Base-by-base conservation (phyloP, 257 asterid species). In the Solanum clarkiae region DNA sequence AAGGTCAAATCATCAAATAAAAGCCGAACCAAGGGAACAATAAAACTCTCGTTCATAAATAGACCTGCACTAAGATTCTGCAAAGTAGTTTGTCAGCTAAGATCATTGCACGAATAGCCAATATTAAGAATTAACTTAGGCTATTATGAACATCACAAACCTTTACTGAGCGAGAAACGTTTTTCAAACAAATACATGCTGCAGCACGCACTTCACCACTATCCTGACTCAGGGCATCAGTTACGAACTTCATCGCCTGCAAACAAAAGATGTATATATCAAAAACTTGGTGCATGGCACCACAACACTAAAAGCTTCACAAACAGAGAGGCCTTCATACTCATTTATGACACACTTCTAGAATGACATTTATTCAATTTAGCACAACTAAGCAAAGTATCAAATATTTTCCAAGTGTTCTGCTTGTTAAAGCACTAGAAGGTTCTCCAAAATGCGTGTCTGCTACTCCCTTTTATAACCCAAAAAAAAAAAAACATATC, bases 21-120 rank as follows among this genome's bases (percentile, higher is more conserved):
- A 90, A 94, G 98, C 88, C 90, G 94, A 84, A 95, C 92, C 93
- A 96, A 87, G 82, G 95, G 94, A 90, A 68, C 84, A 69, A 91
- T 86, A 57, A 94, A 86, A 36, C 88, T 57, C 84, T 93, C 96
- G n/a, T 89, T 90, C 93, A 93, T 90, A 87, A 95, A 96, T 55
- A 86, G 86, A 86, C 97, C 98, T 92, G 97, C 97, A 91, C 98
- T 94, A 88, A 93, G 89, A 92, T 86, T 94, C 99, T 96, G 95
- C 85, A 87, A 44, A 36, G 81, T 63, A 84, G 65, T 84, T 80
- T 72, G 68, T 91, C 84, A 93, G 94, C 86, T 53, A 84, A 79
- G 71, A 70, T 60, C 82, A 69, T 51, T 84, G 80, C 70, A 81
- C 12, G 56, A 72, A 40, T 60, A 86, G 80, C 84, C 80, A 60